Evolutionary conservation across 75 land plant species (phyloP).

Genomic region (Selaginella tamariscina): DNA sequence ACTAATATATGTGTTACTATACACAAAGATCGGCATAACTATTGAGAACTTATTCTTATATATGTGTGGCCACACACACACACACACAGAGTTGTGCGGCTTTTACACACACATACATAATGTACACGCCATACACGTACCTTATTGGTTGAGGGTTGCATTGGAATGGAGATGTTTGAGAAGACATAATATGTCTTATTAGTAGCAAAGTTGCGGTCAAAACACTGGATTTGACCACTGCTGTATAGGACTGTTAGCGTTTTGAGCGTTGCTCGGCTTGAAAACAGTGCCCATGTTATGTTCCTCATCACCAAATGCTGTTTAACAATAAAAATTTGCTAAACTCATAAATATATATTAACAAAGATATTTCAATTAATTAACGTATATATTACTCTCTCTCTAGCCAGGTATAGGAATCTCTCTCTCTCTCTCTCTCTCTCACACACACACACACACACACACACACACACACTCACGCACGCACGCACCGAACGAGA

Average conservation of each 20-base stretch:
- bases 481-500: neutral
- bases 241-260: slow-evolving; percentile 52
- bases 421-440: neutral
- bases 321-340: neutral
- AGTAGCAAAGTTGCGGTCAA: slow-evolving; percentile 43
- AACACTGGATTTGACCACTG: slow-evolving; percentile 63
- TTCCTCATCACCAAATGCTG: slow-evolving; percentile 52
- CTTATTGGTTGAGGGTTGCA: too few relatives aligned
- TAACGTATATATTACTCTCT: neutral
- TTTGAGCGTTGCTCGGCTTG: slow-evolving; percentile 58
- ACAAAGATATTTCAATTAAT: neutral
- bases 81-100: too few relatives aligned
- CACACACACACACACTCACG: neutral
- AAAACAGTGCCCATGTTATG: slow-evolving; percentile 67
- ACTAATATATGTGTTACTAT: neutral
- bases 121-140: neutral
- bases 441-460: neutral
- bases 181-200: slow-evolving; percentile 50
- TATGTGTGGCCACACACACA: neutral
- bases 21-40: neutral
- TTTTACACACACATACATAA: too few relatives aligned
- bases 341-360: neutral
- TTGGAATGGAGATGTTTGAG: slow-evolving; percentile 24
- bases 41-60: neutral
- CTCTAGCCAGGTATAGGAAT: neutral